Conservation (phyloP, 2,329 filamentous ascomycete species). For the Fusarium torulosum region DNA sequence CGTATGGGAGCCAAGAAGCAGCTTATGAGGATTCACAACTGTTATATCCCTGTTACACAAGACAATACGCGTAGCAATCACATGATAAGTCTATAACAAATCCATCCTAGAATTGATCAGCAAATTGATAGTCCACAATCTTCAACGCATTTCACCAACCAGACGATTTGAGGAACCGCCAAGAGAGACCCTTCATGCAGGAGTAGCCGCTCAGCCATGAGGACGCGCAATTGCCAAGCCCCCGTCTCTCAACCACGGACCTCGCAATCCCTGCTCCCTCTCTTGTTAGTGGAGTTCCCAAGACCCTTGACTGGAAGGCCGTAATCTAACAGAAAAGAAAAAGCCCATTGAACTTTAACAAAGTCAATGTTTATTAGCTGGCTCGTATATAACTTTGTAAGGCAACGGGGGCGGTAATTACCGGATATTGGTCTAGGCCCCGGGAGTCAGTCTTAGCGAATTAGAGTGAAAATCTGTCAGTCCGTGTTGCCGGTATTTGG, state of each 20-base stretch:
- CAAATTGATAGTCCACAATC: neutral
- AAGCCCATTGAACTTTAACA: neutral
- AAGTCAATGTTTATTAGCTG: neutral
- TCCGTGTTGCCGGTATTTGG: neutral
- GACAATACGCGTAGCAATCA: neutral
- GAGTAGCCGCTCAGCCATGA: slow-evolving; percentile 30
- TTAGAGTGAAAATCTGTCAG: slow-evolving; percentile 1
- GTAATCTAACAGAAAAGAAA: slow-evolving; percentile 2
- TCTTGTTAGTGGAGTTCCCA: slow-evolving; percentile 13
- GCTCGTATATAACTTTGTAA: neutral
- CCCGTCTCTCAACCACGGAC: neutral
- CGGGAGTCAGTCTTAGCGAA: neutral
- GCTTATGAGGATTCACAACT: neutral
- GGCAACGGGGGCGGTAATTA: slow-evolving; percentile 4
- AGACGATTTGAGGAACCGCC: neutral
- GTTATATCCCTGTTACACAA: neutral
- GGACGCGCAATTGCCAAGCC: slow-evolving; percentile 41
- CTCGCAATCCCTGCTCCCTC: neutral
- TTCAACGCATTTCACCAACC: neutral
- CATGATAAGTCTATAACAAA: neutral
- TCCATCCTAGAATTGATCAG: neutral
- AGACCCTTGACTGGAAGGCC: slow-evolving; percentile 13
- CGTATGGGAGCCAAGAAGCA: neutral
- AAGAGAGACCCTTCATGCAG: slow-evolving; percentile 32
- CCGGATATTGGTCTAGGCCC: neutral